Percentiles rank a stretch among this genome's conserved stretches.
Conservation (phyloP, 1,139 yeast genomes). For the Meyerozyma sp. region DNA sequence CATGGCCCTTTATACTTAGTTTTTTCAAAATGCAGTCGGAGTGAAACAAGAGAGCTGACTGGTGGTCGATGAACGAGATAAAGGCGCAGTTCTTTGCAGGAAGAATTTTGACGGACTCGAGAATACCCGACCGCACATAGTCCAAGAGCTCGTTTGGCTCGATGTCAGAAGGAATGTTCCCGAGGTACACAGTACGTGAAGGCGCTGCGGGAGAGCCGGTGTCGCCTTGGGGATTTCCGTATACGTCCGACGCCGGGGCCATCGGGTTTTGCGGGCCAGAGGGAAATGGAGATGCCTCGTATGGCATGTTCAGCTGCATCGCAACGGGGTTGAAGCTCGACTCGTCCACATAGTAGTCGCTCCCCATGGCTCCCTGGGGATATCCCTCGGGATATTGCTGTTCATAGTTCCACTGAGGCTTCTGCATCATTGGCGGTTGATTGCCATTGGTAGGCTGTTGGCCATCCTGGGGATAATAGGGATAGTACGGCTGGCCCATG, state of each 20-base stretch:
- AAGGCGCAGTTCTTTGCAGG: slow-evolving; percentile 58
- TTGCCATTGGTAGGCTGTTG: slow-evolving; percentile 11
- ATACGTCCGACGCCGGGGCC: slow-evolving; percentile 2
- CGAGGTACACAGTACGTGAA: slow-evolving; percentile 84
- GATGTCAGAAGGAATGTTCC: slow-evolving; percentile 80
- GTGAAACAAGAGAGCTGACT: slow-evolving; percentile 55
- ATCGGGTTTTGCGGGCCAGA: neutral
- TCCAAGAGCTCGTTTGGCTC: slow-evolving; percentile 79
- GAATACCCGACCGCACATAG: slow-evolving; percentile 86
- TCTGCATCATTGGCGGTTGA: slow-evolving; percentile 4
- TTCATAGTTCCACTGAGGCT: slow-evolving; percentile 3
- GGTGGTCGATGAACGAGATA: slow-evolving; percentile 57
- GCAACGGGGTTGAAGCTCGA: slow-evolving; percentile 3
- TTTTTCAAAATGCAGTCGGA: slow-evolving; percentile 58
- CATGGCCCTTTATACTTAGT: slow-evolving; percentile 51
- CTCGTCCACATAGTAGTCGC: slow-evolving; percentile 2
- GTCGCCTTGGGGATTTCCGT: slow-evolving; percentile 6
- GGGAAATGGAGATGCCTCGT: neutral
- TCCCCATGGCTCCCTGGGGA: slow-evolving; percentile 7
- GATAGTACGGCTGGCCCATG: slow-evolving; percentile 28
- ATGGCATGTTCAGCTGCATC: slow-evolving; percentile 4
- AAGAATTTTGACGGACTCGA: slow-evolving; percentile 64
- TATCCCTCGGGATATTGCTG: slow-evolving; percentile 12
- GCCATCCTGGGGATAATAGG: slow-evolving; percentile 30
- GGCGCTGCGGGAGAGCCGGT: slow-evolving; percentile 42